Evolutionary conservation across 768 basidiomycete genomes (phyloP).

Genomic region (Russula ochroleuca): DNA sequence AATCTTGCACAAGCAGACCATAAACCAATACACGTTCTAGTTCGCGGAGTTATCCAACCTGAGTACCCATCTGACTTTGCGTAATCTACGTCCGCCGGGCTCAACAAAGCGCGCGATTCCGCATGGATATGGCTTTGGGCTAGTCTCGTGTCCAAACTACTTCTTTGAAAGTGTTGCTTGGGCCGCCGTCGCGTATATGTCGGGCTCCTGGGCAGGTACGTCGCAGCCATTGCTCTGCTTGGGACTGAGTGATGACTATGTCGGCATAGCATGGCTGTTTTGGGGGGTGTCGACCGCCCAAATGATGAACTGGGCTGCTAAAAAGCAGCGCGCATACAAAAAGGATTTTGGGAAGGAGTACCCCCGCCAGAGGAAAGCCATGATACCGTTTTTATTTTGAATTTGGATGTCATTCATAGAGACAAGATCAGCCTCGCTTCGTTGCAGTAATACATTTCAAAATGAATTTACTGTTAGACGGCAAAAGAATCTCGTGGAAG

Average conservation of each 20-base stretch:
- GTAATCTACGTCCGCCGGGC: constrained; percentile 77
- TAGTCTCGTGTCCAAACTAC: constrained; percentile 92
- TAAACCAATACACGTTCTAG: constrained; percentile 39
- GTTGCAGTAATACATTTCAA: no score
- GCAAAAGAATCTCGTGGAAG: no score
- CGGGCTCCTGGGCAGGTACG: constrained; percentile 70
- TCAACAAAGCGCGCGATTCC: constrained; percentile 81
- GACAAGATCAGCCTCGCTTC: no score
- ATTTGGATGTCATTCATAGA: not conserved
- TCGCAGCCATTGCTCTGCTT: constrained; percentile 23
- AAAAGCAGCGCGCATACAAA: constrained; percentile 87
- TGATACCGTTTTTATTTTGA: constrained; percentile 70
- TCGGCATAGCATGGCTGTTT: constrained; percentile 56
- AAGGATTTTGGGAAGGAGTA: constrained; percentile 91
- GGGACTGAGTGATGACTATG: constrained; percentile 1
- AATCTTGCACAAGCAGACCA: not conserved
- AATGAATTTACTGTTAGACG: no score
- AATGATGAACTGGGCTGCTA: constrained; percentile 85
- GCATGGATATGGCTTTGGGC: constrained; percentile 84
- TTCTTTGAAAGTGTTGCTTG: constrained; percentile 84
- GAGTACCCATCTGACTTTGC: constrained; percentile 74
- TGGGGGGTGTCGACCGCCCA: constrained; percentile 52
- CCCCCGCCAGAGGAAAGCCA: constrained; percentile 65
- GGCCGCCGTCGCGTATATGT: constrained; percentile 68
- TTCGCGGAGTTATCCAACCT: constrained; percentile 84